Evolutionary conservation across 1,284 basidiomycete genomes (phyloP).

Genomic region (Ganoderma meredithae): DNA sequence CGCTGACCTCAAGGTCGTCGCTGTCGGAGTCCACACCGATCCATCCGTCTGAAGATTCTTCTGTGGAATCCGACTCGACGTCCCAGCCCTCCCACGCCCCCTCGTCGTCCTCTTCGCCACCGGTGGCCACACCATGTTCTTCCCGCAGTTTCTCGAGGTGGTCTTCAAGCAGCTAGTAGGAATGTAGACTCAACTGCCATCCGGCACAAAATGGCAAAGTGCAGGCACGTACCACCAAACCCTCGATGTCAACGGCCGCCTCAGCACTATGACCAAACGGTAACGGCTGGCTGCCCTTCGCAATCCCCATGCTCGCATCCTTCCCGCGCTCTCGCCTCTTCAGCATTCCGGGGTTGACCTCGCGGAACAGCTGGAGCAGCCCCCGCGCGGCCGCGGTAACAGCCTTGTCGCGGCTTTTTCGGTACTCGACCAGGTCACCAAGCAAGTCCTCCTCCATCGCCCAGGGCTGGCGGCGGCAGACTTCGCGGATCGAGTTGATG

Average conservation of each 20-base stretch:
- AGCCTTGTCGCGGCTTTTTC: constrained; percentile 94
- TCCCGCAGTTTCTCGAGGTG: constrained; percentile 78
- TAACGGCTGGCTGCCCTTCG: constrained; percentile 66
- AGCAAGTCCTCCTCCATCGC: constrained; percentile 95
- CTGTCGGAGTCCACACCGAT: constrained; percentile 83
- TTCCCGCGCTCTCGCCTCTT: constrained; percentile 92
- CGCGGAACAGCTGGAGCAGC: constrained; percentile 91
- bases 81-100: constrained; percentile 94
- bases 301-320: constrained; percentile 80
- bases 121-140: constrained; percentile 62
- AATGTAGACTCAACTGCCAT: neutral
- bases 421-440: constrained; percentile 93
- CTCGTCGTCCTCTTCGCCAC: constrained; percentile 72
- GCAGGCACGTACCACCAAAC: constrained; percentile 70
- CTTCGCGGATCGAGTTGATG: constrained; percentile 93
- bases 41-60: constrained; percentile 85
- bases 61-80: constrained; percentile 64
- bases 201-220: neutral
- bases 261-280: constrained; percentile 84
- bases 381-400: constrained; percentile 91
- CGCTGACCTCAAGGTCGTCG: constrained; percentile 80
- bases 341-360: constrained; percentile 95
- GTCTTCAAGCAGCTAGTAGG: constrained; percentile 77
- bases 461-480: constrained; percentile 95
- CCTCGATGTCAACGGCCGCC: constrained; percentile 89